These are phyloP conservation scores for Lactifluus piperatus DNA, from an alignment of 768 basidiomycete genomes.

Conservation along the genomic window DNA sequence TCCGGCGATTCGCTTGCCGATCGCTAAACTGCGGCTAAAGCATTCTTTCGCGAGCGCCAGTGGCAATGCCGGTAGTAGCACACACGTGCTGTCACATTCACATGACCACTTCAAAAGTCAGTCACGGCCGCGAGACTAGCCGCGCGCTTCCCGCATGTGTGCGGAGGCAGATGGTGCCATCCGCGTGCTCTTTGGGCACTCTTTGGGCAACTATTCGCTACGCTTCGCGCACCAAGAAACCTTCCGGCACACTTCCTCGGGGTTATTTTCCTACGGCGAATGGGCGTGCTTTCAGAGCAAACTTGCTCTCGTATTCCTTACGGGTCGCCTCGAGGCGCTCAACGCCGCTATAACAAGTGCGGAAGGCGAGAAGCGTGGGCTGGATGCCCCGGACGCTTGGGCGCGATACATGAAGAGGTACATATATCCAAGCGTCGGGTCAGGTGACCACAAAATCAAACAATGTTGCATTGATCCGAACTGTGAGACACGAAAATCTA, in stretches of 20 bases:
- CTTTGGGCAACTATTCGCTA: slow-evolving; percentile 63
- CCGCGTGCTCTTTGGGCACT: slow-evolving; percentile 59
- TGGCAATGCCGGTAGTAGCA: too few relatives aligned
- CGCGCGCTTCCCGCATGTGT: slow-evolving; percentile 35
- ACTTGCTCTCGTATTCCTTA: slow-evolving; percentile 80
- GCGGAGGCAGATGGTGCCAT: slow-evolving; percentile 61
- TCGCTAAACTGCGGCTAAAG: too few relatives aligned
- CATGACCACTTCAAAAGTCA: too few relatives aligned
- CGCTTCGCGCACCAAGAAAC: slow-evolving; percentile 79
- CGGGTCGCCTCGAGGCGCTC: slow-evolving; percentile 59
- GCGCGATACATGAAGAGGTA: slow-evolving; percentile 76
- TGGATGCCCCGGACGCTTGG: slow-evolving; percentile 51
- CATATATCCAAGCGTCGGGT: too few relatives aligned
- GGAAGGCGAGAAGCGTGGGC: slow-evolving; percentile 31
- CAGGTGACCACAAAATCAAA: too few relatives aligned
- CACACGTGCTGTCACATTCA: too few relatives aligned
- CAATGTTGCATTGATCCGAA: too few relatives aligned
- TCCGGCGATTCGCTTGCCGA: too few relatives aligned
- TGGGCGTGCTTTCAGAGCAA: slow-evolving; percentile 64
- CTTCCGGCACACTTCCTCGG: slow-evolving; percentile 87
- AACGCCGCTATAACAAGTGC: slow-evolving; percentile 46
- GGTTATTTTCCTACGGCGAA: slow-evolving; percentile 74
- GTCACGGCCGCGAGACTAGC: slow-evolving; percentile 42
- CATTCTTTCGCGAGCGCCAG: too few relatives aligned
- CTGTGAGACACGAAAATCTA: too few relatives aligned